A percentile compares a stretch with the other conserved stretches of the same genome.
phyloP scores from a whole-genome alignment of 345 rosid species.

The Sonneratia caseolaris region DNA sequence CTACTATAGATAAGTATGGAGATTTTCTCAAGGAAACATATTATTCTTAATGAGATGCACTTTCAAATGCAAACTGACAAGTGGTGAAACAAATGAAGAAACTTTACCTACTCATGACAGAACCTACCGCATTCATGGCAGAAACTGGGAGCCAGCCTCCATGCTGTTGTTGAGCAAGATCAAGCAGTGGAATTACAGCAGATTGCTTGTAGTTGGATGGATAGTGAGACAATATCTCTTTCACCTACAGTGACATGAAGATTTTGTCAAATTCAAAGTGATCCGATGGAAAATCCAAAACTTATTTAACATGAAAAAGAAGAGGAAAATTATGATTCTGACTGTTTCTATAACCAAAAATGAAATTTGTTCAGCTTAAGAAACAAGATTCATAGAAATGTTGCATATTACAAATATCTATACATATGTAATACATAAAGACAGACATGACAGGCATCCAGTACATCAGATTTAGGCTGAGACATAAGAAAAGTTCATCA shows the following conservation, averaged over 20 bases:
- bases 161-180: constrained; percentile 99
- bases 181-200: constrained; percentile 89
- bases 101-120: background rate
- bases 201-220: constrained; percentile 99
- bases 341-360: background rate
- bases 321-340: background rate
- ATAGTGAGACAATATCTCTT: constrained; percentile 88
- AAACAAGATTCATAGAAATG: background rate
- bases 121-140: constrained; percentile 88
- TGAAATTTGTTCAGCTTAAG: background rate
- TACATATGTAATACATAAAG: background rate
- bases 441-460: background rate
- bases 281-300: background rate
- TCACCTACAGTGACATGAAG: constrained; percentile 33
- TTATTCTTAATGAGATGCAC: background rate
- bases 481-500: background rate
- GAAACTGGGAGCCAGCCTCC: constrained; percentile 99
- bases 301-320: background rate
- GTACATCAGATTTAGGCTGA: background rate
- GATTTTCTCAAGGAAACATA: background rate
- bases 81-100: background rate
- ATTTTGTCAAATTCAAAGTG: background rate
- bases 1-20: background rate
- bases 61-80: background rate
- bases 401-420: background rate